Conservation (phyloP, 2,329 filamentous ascomycete genomes). For the Talaromyces verruculosus region DNA sequence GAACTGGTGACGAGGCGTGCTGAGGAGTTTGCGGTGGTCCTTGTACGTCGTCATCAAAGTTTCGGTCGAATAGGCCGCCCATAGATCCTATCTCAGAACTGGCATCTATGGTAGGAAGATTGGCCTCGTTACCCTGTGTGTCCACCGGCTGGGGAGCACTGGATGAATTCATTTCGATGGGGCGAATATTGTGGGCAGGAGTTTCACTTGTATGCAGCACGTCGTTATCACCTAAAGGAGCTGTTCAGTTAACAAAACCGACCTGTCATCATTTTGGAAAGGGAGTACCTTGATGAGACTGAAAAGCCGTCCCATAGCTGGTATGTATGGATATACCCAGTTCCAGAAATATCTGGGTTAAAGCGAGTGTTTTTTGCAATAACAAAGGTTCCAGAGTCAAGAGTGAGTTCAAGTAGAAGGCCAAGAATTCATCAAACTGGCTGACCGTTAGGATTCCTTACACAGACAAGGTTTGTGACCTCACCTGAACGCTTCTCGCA, state of each 20-base stretch:
- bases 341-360: too few relatives aligned
- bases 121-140: neutral
- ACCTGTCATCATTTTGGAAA: neutral
- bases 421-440: too few relatives aligned
- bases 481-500: too few relatives aligned
- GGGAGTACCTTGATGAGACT: neutral
- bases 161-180: neutral
- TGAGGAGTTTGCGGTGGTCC: neutral
- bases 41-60: neutral
- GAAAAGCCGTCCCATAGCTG: neutral
- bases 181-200: neutral
- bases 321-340: too few relatives aligned
- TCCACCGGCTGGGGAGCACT: neutral
- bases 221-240: neutral
- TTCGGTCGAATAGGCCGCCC: neutral
- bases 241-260: neutral
- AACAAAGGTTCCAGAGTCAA: too few relatives aligned
- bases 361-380: too few relatives aligned
- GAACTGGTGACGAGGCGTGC: neutral
- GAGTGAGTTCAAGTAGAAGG: too few relatives aligned
- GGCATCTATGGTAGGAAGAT: neutral
- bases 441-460: too few relatives aligned
- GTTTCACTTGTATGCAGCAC: neutral
- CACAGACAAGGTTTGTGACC: too few relatives aligned
- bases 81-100: neutral